These are phyloP conservation scores for Garcia nutans DNA, from an alignment of 345 rosid genomes.

Conservation along the genomic window DNA sequence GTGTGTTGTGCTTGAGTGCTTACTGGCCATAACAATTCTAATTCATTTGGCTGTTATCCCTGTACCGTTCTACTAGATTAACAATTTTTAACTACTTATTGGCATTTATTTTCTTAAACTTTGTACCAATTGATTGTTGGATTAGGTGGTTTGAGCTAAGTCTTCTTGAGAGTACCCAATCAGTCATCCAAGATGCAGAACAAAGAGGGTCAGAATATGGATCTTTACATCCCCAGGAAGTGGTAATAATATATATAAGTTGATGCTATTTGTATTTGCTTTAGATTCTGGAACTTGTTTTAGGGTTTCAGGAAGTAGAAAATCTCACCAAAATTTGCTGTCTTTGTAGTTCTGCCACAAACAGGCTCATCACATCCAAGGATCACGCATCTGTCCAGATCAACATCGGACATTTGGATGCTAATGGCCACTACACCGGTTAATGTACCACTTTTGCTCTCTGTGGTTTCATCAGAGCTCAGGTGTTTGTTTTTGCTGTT, in stretches of 20 bases:
- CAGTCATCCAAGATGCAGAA: slow-evolving; percentile 73
- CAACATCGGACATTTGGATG: slow-evolving; percentile 65
- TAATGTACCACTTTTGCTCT: slow-evolving; percentile 58
- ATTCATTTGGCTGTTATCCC: too few species aligned
- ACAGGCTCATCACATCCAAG: slow-evolving; percentile 68
- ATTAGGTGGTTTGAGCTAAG: neutral
- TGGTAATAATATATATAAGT: slow-evolving; percentile 39
- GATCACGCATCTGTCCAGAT: slow-evolving; percentile 73
- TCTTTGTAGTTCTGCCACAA: slow-evolving; percentile 60
- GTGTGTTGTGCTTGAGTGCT: too few species aligned
- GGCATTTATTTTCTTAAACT: too few species aligned
- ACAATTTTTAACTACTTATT: too few species aligned
- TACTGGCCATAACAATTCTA: too few species aligned
- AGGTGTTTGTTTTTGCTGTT: slow-evolving; percentile 35
- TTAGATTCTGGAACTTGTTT: too few species aligned
- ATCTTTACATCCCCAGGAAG: slow-evolving; percentile 90
- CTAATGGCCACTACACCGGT: slow-evolving; percentile 48
- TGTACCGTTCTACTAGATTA: too few species aligned
- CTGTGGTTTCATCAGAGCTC: slow-evolving; percentile 64
- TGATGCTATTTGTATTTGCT: neutral
- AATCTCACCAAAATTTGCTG: neutral
- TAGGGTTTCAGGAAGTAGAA: neutral
- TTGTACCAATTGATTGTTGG: neutral
- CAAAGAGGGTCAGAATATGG: slow-evolving; percentile 83
- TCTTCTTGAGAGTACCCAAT: neutral